These are phyloP conservation scores for Jackrogersella minutella DNA, from an alignment of 495 filamentous ascomycete genomes.

Conservation along the genomic window DNA sequence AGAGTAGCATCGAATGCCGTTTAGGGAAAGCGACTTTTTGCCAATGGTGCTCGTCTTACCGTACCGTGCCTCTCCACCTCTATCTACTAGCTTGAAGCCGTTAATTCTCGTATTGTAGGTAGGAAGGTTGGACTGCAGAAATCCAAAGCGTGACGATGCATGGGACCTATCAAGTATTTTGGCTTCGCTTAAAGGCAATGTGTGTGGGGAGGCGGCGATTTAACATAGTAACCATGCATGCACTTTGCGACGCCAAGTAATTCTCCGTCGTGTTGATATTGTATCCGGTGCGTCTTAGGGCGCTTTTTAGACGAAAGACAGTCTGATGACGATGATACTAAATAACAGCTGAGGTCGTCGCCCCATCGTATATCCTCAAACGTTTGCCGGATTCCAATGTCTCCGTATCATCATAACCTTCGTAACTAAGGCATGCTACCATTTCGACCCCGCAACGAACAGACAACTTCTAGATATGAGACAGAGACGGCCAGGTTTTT, in stretches of 20 bases:
- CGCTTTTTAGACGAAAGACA: background rate
- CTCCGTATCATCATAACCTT: background rate
- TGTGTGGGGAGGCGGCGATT: constrained; percentile 25
- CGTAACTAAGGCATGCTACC: constrained; percentile 19
- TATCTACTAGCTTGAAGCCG: constrained; percentile 20
- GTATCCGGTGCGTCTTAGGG: background rate
- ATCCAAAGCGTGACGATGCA: constrained; percentile 31
- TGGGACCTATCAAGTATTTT: constrained; percentile 22
- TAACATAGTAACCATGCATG: constrained; percentile 25
- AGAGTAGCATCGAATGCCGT: constrained; percentile 32
- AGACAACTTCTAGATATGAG: constrained; percentile 10
- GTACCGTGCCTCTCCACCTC: constrained; percentile 2
- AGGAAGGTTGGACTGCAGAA: constrained; percentile 35
- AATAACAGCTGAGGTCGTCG: background rate
- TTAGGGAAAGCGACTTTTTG: constrained; percentile 37
- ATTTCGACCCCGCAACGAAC: constrained; percentile 32
- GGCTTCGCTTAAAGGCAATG: constrained; percentile 28
- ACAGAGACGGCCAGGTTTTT: constrained; percentile 5
- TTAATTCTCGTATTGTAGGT: constrained; percentile 38
- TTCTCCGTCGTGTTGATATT: background rate
- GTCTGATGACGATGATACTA: background rate
- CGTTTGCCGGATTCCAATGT: constrained; percentile 1
- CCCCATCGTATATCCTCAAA: background rate
- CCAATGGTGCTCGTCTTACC: constrained; percentile 28
- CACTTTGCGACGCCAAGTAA: constrained; percentile 22